A percentile compares a stretch with the other conserved stretches of the same genome.
Conservation (phyloP, 257 asterid species). For the Nicotiana tomentosiformis region DNA sequence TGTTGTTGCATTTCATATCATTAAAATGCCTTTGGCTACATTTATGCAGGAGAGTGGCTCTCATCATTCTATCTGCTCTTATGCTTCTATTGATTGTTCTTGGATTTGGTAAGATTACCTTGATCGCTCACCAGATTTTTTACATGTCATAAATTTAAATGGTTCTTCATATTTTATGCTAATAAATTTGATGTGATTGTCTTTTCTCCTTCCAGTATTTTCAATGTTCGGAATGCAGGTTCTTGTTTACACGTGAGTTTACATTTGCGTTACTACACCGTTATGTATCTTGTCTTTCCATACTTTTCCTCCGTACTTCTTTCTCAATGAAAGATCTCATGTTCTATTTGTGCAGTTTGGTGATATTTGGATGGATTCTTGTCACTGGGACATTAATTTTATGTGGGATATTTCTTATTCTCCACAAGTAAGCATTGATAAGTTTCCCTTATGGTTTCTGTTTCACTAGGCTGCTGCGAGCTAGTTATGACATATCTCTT, state of each 20-base stretch:
- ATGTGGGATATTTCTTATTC: conserved; percentile 31
- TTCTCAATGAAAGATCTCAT: not conserved
- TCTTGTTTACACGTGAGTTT: conserved; percentile 27
- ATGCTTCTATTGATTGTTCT: conserved; percentile 75
- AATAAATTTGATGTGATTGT: not conserved
- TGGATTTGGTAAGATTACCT: conserved; percentile 58
- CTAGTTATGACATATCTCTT: not conserved
- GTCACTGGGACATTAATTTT: conserved; percentile 27
- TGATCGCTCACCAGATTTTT: not conserved
- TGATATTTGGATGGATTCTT: conserved; percentile 34
- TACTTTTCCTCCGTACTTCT: not conserved
- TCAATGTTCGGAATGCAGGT: conserved; percentile 28
- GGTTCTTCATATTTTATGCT: not conserved
- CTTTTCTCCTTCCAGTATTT: conserved; percentile 24
- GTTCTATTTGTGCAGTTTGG: conserved; percentile 21
- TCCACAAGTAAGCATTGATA: conserved; percentile 25
- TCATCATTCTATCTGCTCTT: conserved; percentile 69
- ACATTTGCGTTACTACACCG: not conserved
- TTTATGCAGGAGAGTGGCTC: conserved; percentile 76
- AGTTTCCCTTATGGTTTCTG: not conserved
- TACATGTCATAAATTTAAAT: not conserved
- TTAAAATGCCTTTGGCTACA: not conserved
- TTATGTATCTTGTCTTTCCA: not conserved
- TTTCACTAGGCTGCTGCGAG: not conserved
- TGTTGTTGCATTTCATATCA: not conserved